Evolutionary conservation across 768 basidiomycete genomes (phyloP), one percentile per base, ranked within the genome.

Genomic region (Collybia sordida): DNA sequence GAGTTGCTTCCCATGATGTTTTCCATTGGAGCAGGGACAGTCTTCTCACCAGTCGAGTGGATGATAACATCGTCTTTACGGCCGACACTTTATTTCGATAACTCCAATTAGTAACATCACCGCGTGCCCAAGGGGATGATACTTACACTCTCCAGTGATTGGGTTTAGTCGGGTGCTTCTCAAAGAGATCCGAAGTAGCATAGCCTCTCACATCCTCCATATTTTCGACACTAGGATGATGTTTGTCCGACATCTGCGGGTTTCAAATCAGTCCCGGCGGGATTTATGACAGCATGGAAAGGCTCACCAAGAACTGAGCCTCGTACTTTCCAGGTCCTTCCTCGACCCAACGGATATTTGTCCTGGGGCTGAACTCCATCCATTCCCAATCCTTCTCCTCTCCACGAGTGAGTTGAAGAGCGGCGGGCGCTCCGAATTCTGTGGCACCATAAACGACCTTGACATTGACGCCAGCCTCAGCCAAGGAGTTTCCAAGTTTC

Each of bases 61-160:
- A 65, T 53, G 17, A 67, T 53, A 1, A 66, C 63, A 31, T 71
- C 71, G 47, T 72, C 65, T 3, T 62, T 31, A 11, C 70, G 62
- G 17, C 70, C 69, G 17, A 70, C 57, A n/a, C 67, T 72, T 15
- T 1, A 31, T 34, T 6, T 38, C 24, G 7, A 18, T 23, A 31
- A 31, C 3, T 14, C 31, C 31, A 12, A 4, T 35, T n/a, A 25
- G 17, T 40, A 22, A 45, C 11, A 23, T 18, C 36, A 4, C 25
- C 2, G 47, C 50, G 37, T 11, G 18, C 31, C 15, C 19, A 36
- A 14, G 6, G 3, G 3, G 11, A 27, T 22, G 31, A 9, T 2
- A 57, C 64, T 11, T 49, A 78, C 75, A 78, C 61, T 57, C 68
- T 77, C 65, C 72, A 81, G n/a, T 74, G 59, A 14, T 67, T 61